These are phyloP conservation scores for Flaveria sonorensis DNA, from an alignment of 129 eudicot species.

Conservation along the genomic window DNA sequence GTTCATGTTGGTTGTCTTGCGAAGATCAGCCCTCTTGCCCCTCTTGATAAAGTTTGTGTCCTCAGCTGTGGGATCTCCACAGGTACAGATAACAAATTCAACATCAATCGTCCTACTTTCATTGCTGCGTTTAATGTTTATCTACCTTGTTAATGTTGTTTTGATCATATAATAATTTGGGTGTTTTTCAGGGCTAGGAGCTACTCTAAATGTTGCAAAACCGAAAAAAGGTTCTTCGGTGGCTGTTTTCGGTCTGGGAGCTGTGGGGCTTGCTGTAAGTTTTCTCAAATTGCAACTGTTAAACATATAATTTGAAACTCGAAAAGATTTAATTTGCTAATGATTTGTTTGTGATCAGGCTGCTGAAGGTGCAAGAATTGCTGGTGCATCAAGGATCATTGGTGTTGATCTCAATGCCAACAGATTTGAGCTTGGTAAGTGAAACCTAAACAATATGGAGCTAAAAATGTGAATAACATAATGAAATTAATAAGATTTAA, in stretches of 20 bases:
- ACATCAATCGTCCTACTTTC: too few species aligned
- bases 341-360: constrained; percentile 44
- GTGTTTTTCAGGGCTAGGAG: constrained; percentile 60
- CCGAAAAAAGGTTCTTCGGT: constrained; percentile 74
- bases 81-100: constrained; percentile 45
- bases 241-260: constrained; percentile 88
- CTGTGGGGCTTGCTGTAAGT: constrained; percentile 90
- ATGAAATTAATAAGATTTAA: background rate
- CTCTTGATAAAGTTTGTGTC: constrained; percentile 84
- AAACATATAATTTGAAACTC: background rate
- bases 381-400: constrained; percentile 75
- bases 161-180: background rate
- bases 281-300: background rate
- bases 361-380: constrained; percentile 78
- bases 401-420: constrained; percentile 67
- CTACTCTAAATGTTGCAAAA: constrained; percentile 91
- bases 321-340: background rate
- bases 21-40: constrained; percentile 78
- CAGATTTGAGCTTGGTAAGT: constrained; percentile 58
- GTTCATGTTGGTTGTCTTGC: constrained; percentile 77
- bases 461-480: background rate
- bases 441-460: background rate
- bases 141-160: background rate
- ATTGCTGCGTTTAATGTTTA: too few species aligned
- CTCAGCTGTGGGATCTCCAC: constrained; percentile 91